Evolutionary conservation across 2,329 filamentous ascomycete genomes (phyloP), one percentile per base, ranked within the genome.

Genomic region (Fusarium subtropicale): DNA sequence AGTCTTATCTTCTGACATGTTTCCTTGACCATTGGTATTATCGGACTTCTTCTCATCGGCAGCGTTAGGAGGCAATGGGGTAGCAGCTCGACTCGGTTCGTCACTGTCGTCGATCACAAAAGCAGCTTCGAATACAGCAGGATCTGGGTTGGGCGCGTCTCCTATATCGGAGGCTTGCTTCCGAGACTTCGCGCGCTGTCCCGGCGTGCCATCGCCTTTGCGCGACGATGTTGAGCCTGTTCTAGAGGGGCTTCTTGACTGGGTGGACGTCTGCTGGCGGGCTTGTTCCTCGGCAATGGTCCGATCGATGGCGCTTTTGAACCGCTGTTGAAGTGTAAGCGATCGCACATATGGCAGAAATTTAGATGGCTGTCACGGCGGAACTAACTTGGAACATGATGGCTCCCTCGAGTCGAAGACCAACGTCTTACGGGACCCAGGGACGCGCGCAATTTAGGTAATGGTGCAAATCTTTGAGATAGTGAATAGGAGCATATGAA

Each of bases 231-330:
- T 75, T 34, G 79, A 80, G 36, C 67, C 75, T 24, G 79, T 76
- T 79, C 82, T 75, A 62, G 81, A 79, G 75, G 79, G 74, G 74
- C 81, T 74, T 60, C 80, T 75, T 73, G 85, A 80, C 54, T 84
- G 82, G 7, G 84, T 78, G 67, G 84, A 73, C 52, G 83, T 80
- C 76, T 87, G 87, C 77, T 94, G 91, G 61, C 92, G 91, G 60
- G 93, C 92, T 81, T 97, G 93, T 81, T 97, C 94, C 82, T 97
- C 93, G 75, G 93, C 92, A 75, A 97, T 96, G 75, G 91, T 91
- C 74, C 90, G 90, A 78, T 97, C 92, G 78, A 97, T 93, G 63
- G 91, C 92, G 75, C 91, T 92, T 82, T 93, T 92, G 74, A 97
- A 84, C 84, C 92, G 88, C 92, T 96, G 77, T 22, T 20, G 16